phyloP scores from a whole-genome alignment of 768 basidiomycete genomes.

The Vararia minispora region DNA sequence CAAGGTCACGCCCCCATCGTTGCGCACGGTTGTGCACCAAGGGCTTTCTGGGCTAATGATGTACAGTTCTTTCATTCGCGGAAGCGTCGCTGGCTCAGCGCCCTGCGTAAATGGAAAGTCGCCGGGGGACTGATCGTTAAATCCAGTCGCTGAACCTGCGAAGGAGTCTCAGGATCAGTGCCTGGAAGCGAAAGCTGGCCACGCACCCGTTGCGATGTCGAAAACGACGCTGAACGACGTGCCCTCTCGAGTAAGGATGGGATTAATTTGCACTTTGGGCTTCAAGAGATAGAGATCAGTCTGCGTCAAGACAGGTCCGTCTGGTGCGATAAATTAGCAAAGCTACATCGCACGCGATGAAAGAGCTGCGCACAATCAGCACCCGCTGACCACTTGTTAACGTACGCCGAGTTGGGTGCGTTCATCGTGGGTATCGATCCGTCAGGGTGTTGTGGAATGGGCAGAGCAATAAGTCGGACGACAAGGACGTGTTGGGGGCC shows the following conservation, averaged over 20 bases:
- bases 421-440: no score
- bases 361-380: slow-evolving; percentile 6
- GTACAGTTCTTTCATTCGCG: slow-evolving; percentile 25
- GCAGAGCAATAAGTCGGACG: no score
- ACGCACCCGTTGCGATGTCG: slow-evolving; percentile 54
- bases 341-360: background rate
- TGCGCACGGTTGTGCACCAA: slow-evolving; percentile 71
- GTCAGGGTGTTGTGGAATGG: no score
- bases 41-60: slow-evolving; percentile 42
- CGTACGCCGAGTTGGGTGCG: no score
- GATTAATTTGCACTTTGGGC: slow-evolving; percentile 59
- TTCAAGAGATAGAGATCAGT: slow-evolving; percentile 75
- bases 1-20: slow-evolving; percentile 63
- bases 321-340: slow-evolving; percentile 22
- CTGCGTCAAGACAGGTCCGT: slow-evolving; percentile 70
- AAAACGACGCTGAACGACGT: slow-evolving; percentile 54
- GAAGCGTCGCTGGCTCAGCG: slow-evolving; percentile 28
- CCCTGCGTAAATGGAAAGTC: slow-evolving; percentile 39
- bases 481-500: no score
- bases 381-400: no score
- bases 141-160: slow-evolving; percentile 50
- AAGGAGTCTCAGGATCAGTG: background rate
- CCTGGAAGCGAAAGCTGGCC: background rate
- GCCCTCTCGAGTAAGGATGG: slow-evolving; percentile 47
- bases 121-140: slow-evolving; percentile 48